Conservation (phyloP, 2,329 filamentous ascomycete genomes). For the Phyllachora maydis region DNA sequence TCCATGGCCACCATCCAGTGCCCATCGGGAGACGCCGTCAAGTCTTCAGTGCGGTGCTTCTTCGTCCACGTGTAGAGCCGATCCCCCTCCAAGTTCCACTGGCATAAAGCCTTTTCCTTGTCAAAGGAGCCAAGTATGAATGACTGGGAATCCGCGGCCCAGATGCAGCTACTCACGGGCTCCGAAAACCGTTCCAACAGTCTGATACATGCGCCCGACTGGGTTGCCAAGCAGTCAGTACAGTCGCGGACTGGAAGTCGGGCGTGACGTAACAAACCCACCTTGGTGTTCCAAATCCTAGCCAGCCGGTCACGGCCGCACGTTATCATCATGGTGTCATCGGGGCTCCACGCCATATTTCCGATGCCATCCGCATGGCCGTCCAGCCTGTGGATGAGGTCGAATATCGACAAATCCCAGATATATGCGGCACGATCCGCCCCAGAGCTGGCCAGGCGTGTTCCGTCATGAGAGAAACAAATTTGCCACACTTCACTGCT, state of each 20-base stretch:
- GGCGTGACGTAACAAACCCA: constrained; percentile 17
- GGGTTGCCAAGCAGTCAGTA: constrained; percentile 1
- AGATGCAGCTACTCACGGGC: constrained; percentile 76
- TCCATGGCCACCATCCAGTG: constrained; percentile 63
- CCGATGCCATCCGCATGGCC: constrained; percentile 54
- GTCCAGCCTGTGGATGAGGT: constrained; percentile 36
- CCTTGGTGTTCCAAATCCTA: constrained; percentile 52
- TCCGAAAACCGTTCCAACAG: constrained; percentile 55
- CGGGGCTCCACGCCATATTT: constrained; percentile 78
- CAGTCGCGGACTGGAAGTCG: constrained; percentile 1
- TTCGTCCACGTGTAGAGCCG: constrained; percentile 44
- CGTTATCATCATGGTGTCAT: constrained; percentile 69
- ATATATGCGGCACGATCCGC: constrained; percentile 56
- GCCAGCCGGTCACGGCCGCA: constrained; percentile 60
- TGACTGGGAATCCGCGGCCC: constrained; percentile 56
- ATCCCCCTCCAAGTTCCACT: constrained; percentile 47
- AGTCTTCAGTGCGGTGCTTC: constrained; percentile 60
- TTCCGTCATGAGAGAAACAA: constrained; percentile 75
- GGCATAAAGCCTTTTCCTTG: constrained; percentile 40
- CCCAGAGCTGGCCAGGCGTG: constrained; percentile 63
- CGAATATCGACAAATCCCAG: constrained; percentile 58
- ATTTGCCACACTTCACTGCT: constrained; percentile 80
- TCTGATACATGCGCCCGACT: constrained; percentile 44
- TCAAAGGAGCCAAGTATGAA: constrained; percentile 70
- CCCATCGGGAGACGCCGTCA: constrained; percentile 67